These are phyloP conservation scores for Globisporangium apiculatum DNA, from an alignment of 352 stramenopile species.

Conservation along the genomic window DNA sequence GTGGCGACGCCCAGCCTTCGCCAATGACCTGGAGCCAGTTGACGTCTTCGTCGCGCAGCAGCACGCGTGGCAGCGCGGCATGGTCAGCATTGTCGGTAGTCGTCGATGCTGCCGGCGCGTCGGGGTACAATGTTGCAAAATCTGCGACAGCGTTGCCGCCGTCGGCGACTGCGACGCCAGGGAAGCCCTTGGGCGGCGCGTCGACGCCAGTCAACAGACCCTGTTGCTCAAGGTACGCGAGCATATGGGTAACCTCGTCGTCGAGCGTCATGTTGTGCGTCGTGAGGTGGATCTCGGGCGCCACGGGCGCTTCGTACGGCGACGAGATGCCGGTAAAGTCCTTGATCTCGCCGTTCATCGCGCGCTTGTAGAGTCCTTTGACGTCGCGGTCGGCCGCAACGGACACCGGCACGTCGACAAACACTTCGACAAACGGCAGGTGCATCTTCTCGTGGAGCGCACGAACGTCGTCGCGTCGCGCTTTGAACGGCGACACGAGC, in stretches of 20 bases:
- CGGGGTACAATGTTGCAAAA: conserved; percentile 56
- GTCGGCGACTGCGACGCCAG: conserved; percentile 84
- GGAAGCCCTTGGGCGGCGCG: conserved; percentile 45
- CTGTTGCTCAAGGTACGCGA: conserved; percentile 49
- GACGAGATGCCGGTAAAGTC: conserved; percentile 98
- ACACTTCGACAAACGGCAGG: conserved; percentile 98
- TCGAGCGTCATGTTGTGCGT: conserved; percentile 94
- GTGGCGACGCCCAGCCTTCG: conserved; percentile 94
- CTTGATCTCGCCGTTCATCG: conserved; percentile 94
- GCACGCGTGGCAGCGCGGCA: conserved; percentile 82
- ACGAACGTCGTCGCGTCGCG: conserved; percentile 90
- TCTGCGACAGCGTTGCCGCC: conserved; percentile 61
- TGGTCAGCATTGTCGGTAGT: conserved; percentile 17
- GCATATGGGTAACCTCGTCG: conserved; percentile 58
- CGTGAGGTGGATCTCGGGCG: conserved; percentile 93
- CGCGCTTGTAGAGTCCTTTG: conserved; percentile 94
- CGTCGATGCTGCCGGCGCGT: conserved; percentile 17
- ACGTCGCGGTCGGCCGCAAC: conserved; percentile 96
- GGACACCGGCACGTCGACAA: conserved; percentile 96
- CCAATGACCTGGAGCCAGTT: conserved; percentile 98
- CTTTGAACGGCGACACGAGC: conserved; percentile 95
- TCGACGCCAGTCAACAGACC: conserved; percentile 61
- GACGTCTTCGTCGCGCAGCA: conserved; percentile 96
- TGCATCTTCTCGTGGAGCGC: conserved; percentile 89
- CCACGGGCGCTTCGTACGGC: conserved; percentile 94